These are phyloP conservation scores for Phellopilus nigrolimitatus DNA, from an alignment of 1,284 basidiomycete genomes.

Conservation along the genomic window DNA sequence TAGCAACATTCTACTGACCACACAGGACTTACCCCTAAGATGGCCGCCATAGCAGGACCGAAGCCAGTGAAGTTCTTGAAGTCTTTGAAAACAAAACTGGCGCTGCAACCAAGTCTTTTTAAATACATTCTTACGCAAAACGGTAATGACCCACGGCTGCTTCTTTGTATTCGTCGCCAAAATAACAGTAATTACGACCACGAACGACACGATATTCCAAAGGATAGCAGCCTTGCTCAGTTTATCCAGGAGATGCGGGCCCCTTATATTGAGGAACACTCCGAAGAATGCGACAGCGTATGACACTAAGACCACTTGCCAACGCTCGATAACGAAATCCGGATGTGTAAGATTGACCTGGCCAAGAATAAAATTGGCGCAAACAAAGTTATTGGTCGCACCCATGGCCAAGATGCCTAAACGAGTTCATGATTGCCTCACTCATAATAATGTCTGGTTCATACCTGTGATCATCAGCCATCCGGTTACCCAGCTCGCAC, in stretches of 20 bases:
- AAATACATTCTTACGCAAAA: background rate
- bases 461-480: conserved; percentile 19
- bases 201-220: conserved; percentile 17
- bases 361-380: conserved; percentile 19
- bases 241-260: conserved; percentile 16
- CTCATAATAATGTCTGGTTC: background rate
- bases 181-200: conserved; percentile 15
- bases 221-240: conserved; percentile 18
- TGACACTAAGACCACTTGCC: conserved; percentile 17
- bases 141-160: conserved; percentile 10
- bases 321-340: conserved; percentile 17
- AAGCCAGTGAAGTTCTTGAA: conserved; percentile 20
- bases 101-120: conserved; percentile 1
- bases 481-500: conserved; percentile 18
- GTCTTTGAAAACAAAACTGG: conserved; percentile 18
- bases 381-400: conserved; percentile 19
- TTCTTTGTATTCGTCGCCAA: conserved; percentile 16
- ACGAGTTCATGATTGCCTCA: background rate
- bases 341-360: conserved; percentile 18
- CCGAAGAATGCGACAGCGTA: conserved; percentile 15
- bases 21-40: conserved; percentile 13
- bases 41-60: conserved; percentile 19
- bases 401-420: conserved; percentile 19
- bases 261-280: conserved; percentile 11
- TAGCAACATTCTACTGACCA: background rate